These are phyloP conservation scores for Colletotrichum liaoningense DNA, from an alignment of 2,329 filamentous ascomycete species.

Conservation along the genomic window DNA sequence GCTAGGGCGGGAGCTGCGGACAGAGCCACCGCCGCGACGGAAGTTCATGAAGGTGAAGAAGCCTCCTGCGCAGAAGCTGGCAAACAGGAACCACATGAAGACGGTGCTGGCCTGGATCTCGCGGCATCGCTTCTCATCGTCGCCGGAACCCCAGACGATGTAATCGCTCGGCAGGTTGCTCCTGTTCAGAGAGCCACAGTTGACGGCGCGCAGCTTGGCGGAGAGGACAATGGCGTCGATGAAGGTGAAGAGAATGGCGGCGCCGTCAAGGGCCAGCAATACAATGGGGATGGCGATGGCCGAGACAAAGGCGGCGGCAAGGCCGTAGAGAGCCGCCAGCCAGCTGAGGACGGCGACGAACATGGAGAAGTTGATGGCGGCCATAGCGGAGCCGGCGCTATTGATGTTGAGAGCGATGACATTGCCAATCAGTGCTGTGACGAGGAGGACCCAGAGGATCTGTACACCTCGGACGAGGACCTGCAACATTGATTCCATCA, in stretches of 20 bases:
- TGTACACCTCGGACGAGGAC: constrained; percentile 60
- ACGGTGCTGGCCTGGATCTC: constrained; percentile 80
- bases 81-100: constrained; percentile 85
- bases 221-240: constrained; percentile 77
- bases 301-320: constrained; percentile 66
- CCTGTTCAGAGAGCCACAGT: constrained; percentile 65
- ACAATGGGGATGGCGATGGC: constrained; percentile 63
- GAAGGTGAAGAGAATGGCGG: constrained; percentile 76
- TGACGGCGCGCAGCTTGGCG: constrained; percentile 74
- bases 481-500: constrained; percentile 54
- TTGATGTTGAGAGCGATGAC: constrained; percentile 63
- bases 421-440: constrained; percentile 68
- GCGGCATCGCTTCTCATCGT: constrained; percentile 75
- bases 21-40: constrained; percentile 60
- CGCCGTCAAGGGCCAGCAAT: constrained; percentile 65
- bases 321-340: constrained; percentile 72
- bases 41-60: constrained; percentile 66
- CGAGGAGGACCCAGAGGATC: constrained; percentile 63
- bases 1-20: constrained; percentile 57
- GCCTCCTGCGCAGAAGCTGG: constrained; percentile 66
- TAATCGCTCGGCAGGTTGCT: constrained; percentile 53
- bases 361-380: constrained; percentile 74
- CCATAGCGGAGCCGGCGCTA: constrained; percentile 53
- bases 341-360: constrained; percentile 76
- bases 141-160: constrained; percentile 71